Evolutionary conservation across 202 grass and related monocot species (phyloP).

Genomic region (Alloteropsis angusta): DNA sequence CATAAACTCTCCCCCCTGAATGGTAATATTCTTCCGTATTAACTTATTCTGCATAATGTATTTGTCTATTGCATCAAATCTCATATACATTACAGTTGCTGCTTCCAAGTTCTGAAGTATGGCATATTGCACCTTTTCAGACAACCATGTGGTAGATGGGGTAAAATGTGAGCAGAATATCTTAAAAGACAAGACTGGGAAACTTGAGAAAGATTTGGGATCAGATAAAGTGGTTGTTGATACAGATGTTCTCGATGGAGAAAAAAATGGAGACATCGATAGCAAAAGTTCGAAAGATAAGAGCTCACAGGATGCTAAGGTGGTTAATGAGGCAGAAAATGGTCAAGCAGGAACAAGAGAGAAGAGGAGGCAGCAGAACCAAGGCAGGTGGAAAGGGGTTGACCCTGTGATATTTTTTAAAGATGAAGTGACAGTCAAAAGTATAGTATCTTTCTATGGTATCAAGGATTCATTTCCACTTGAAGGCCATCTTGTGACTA

Average conservation of each 20-base stretch:
- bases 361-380: conserved; percentile 48
- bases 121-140: conserved; percentile 28
- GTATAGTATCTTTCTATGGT: conserved; percentile 83
- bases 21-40: conserved; percentile 37
- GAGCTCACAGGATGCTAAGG: conserved; percentile 20
- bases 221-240: conserved; percentile 31
- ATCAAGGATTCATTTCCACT: conserved; percentile 71
- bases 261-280: conserved; percentile 30
- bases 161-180: conserved; percentile 30
- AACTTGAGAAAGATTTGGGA: conserved; percentile 16
- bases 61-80: background rate
- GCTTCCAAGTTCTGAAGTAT: conserved; percentile 3
- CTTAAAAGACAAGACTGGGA: conserved; percentile 16
- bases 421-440: conserved; percentile 57
- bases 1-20: conserved; percentile 52
- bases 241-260: conserved; percentile 17
- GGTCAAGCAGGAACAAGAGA: conserved; percentile 37
- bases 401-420: conserved; percentile 94
- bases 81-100: background rate
- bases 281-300: conserved; percentile 26
- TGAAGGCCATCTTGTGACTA: conserved; percentile 68
- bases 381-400: conserved; percentile 84
- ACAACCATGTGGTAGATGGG: conserved; percentile 33
- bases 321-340: conserved; percentile 35
- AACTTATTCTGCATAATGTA: conserved; percentile 6